These are phyloP conservation scores for Sporothrix inflata DNA, from an alignment of 2,329 filamentous ascomycete species.

Conservation along the genomic window DNA sequence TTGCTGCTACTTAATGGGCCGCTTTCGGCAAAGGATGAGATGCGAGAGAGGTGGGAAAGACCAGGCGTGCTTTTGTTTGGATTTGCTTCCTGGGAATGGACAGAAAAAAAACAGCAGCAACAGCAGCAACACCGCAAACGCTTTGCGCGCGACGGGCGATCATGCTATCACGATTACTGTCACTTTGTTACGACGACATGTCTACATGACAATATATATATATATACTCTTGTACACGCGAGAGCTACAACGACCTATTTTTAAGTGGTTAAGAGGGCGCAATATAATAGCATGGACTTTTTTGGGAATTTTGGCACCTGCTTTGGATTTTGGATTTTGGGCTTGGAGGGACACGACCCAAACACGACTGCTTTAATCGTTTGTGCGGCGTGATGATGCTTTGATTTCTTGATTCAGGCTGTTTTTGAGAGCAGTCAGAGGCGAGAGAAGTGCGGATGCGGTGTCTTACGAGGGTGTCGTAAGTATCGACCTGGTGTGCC, in stretches of 20 bases:
- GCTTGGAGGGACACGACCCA: not conserved
- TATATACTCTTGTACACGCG: slow-evolving; percentile 1
- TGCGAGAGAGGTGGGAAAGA: not conserved
- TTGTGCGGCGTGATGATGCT: not conserved
- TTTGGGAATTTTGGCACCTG: not conserved
- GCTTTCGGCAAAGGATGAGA: not conserved
- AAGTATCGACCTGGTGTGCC: not conserved
- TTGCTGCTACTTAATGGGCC: slow-evolving; percentile 7
- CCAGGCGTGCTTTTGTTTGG: not conserved
- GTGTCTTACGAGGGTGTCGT: not conserved
- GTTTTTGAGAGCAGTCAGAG: not conserved
- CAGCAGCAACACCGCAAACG: not conserved
- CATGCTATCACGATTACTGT: slow-evolving; percentile 26
- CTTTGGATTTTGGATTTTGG: no score
- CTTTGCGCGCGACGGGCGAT: slow-evolving; percentile 1
- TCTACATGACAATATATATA: slow-evolving; percentile 28
- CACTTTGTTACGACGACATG: slow-evolving; percentile 32
- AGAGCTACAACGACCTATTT: slow-evolving; percentile 20
- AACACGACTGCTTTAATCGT: no score
- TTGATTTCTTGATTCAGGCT: not conserved
- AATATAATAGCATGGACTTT: not conserved
- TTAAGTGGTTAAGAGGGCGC: slow-evolving; percentile 15
- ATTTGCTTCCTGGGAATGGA: not conserved
- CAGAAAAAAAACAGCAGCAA: slow-evolving; percentile 1
- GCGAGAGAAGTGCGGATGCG: no score